Base-by-base conservation (phyloP, 805 yeast species). In the Saccharomycopsis sp. region DNA sequence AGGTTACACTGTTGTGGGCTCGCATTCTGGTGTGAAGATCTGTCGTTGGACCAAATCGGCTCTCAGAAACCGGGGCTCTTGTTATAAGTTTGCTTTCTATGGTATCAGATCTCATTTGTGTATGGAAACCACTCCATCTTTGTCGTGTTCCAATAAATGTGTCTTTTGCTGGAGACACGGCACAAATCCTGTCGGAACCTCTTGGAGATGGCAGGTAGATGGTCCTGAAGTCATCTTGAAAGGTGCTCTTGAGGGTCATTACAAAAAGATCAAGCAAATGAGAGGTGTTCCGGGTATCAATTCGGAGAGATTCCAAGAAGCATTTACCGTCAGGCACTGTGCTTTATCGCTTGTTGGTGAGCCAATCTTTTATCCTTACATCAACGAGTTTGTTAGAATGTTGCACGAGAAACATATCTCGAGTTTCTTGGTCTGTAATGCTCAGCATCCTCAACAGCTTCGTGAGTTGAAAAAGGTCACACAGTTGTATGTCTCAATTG, bases 81-180 rank as follows among this genome's bases (percentile, higher is more conserved):
- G 97, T 74, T 91, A 91, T 73, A 91, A 91, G 69, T 89, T 81
- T 72, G 96, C 97, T 8, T 86, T 91, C 66, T 91, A 92, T 70
- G 97, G 97, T 23, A 91, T 91, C 65, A 83, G 80, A 61, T 87
- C 96, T 1, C 97, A 93, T 73, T 75, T 93, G 58, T 91, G 97
- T 73, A 91, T 91, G 97, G 97, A 91, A 69, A 83, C 97, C 1
- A 91, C 97, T 0, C 97, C 97, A 0, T 86, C 96, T 1, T 76
- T 91, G 60, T 93, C 97, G 5, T 91, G 97, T 71, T 89, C 97
- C 3, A 91, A 91, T 69, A 91, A 91, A 70, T 91, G 97, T 78
- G 97, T 92, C 2, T 91, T 91, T 68, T 91, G 97, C 73, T 91
- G 97, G 97, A 81, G 97, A 70, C 97, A 91, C 71, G 97, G 97